Base-by-base conservation (phyloP, 495 filamentous ascomycete genomes). In the Tetracladium setigerum region DNA sequence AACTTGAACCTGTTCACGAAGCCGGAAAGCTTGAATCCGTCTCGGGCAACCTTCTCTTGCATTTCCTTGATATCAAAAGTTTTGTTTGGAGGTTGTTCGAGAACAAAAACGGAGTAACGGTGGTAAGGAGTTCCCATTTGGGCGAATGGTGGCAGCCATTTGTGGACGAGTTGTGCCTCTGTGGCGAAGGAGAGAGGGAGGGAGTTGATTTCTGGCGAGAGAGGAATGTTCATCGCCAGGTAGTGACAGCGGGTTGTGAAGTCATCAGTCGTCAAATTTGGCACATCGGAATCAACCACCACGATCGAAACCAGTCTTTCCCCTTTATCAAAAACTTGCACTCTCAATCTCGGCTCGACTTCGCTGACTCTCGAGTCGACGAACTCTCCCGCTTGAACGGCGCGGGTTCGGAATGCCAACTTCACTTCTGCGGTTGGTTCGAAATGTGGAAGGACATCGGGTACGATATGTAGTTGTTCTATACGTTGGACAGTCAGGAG, bases 71-170 rank as follows among this genome's bases (percentile, higher is more conserved):
- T 64, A 57, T 94, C 81, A 35, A 95, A 54, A 1, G 64, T 65
- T 47, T 71, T 53, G 18, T 74, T 77, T 18, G 77, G 65, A 34
- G 75, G 69, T 67, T 99, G 92, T 67, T 90, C 74, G 30, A 97
- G 69, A 39, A 97, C 70, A 64, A 95, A 86, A 41, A 97, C 60
- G 24, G 78, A 76, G 31, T 95, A 73, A 41, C 92, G 84, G 68
- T 96, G 94, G 63, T 96, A 97, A 2, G 89, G 89, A 13, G 80
- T 74, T 39, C 92, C 92, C 69, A 88, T 94, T 60, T 96, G 87
- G 2, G 88, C 84, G 50, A 81, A 84, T 1, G 92, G 84, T 1
- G 92, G 82, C 1, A 89, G 65, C 86, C 90, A 99, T 3, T 85
- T 81, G 2, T 90, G 72, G 37, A 89, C 72, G 11, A 85, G 69